These are phyloP conservation scores for Biscutella laevigata DNA, from an alignment of 441 rosid genomes.

Conservation along the genomic window DNA sequence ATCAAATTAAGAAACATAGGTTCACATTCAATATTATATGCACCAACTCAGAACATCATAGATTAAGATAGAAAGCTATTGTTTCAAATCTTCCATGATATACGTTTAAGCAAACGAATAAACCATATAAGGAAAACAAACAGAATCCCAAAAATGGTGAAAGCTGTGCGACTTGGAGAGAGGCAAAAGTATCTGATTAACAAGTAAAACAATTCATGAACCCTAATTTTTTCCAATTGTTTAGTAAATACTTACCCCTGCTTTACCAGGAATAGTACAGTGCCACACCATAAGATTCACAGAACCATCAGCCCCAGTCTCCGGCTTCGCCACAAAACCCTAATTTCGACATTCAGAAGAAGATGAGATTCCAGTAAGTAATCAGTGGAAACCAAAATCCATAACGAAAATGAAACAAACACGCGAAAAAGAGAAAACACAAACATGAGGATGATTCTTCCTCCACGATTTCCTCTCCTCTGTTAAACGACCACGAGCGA, in stretches of 20 bases:
- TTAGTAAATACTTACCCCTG: conserved; percentile 49
- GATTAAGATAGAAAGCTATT: background rate
- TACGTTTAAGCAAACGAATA: background rate
- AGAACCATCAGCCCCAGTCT: conserved; percentile 61
- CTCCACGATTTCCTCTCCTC: conserved; percentile 97
- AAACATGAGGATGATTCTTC: conserved; percentile 90
- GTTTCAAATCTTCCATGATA: background rate
- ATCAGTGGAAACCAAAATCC: background rate
- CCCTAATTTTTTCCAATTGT: background rate
- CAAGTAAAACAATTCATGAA: background rate
- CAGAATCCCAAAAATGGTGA: too few relatives aligned
- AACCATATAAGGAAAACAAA: background rate
- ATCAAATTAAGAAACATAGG: background rate
- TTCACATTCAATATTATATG: background rate
- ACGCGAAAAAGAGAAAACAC: conserved; percentile 18
- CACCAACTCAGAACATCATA: background rate
- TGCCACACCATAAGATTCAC: conserved; percentile 94
- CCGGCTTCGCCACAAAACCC: conserved; percentile 98
- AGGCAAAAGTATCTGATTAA: background rate
- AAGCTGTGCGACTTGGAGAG: background rate
- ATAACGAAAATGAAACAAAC: background rate
- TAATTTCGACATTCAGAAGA: conserved; percentile 21
- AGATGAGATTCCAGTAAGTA: background rate
- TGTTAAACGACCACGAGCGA: conserved; percentile 88
- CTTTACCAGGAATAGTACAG: conserved; percentile 96